phyloP scores from a whole-genome alignment of 441 rosid species.

The Kokia cookei region DNA sequence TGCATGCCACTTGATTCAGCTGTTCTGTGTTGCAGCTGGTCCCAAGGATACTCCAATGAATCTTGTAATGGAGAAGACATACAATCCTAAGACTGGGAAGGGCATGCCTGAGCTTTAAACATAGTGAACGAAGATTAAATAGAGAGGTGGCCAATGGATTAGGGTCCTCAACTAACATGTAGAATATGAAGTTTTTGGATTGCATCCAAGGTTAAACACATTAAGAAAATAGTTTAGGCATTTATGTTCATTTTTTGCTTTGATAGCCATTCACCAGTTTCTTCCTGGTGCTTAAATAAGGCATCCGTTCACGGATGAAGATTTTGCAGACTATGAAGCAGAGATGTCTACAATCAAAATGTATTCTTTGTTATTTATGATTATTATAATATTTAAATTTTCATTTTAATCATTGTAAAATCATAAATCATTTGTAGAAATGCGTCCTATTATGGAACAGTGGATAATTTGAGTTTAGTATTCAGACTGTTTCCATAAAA shows the following conservation, averaged over 20 bases:
- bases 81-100: slow-evolving; percentile 72
- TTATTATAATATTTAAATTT: too few species aligned
- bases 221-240: neutral
- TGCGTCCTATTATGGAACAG: too few species aligned
- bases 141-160: too few species aligned
- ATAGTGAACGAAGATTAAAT: too few species aligned
- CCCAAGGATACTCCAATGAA: slow-evolving; percentile 83
- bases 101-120: slow-evolving; percentile 38
- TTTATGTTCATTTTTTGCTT: neutral
- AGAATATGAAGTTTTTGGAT: neutral
- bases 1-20: neutral
- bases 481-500: too few species aligned
- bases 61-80: slow-evolving; percentile 63
- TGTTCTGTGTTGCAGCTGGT: slow-evolving; percentile 51
- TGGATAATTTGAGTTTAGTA: too few species aligned
- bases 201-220: neutral
- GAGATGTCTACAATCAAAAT: too few species aligned
- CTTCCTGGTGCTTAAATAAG: neutral
- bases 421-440: too few species aligned
- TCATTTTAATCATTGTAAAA: too few species aligned
- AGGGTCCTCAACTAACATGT: neutral
- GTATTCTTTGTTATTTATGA: too few species aligned
- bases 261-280: neutral
- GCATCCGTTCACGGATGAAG: neutral
- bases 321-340: too few species aligned